These are phyloP conservation scores for Zygnema cylindricum DNA, from an alignment of 139 green algal genomes.

Conservation along the genomic window DNA sequence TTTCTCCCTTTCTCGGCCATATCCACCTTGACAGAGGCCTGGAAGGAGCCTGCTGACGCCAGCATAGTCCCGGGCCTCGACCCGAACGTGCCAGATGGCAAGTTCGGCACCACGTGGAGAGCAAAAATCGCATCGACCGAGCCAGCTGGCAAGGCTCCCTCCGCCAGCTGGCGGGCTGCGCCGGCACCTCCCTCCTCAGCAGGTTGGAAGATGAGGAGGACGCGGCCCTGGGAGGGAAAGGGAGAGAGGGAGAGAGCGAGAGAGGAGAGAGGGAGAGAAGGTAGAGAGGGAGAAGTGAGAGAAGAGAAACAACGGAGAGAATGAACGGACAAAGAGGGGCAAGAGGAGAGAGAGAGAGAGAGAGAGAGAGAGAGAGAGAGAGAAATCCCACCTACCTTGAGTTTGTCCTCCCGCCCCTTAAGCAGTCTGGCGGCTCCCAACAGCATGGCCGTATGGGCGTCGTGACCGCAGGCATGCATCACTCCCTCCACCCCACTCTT, in stretches of 20 bases:
- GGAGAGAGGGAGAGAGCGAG: not conserved
- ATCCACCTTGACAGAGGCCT: not conserved
- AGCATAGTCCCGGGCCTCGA: constrained; percentile 79
- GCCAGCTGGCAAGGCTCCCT: constrained; percentile 9
- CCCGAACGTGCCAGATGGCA: constrained; percentile 56
- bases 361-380: constrained; percentile 86
- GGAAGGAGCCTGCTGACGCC: constrained; percentile 78
- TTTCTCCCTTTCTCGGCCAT: not conserved
- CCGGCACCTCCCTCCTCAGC: constrained; percentile 53
- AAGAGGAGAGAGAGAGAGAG: constrained; percentile 81
- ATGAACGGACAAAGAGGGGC: constrained; percentile 67
- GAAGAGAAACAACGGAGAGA: constrained; percentile 10
- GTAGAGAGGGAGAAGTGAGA: not conserved
- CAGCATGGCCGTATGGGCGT: constrained; percentile 59
- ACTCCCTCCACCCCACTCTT: constrained; percentile 37
- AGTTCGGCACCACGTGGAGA: constrained; percentile 15
- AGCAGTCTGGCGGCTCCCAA: constrained; percentile 54
- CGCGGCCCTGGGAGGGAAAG: constrained; percentile 86
- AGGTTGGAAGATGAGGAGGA: constrained; percentile 56
- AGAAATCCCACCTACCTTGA: constrained; percentile 92
- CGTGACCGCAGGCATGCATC: constrained; percentile 61
- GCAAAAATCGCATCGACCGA: constrained; percentile 13
- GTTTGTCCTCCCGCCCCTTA: constrained; percentile 24
- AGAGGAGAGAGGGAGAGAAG: not conserved
- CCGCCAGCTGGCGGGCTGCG: constrained; percentile 12